Percentiles rank a stretch among this genome's conserved stretches.
Conservation (phyloP, 2,329 filamentous ascomycete genomes). For the Parafenestella ontariensis region DNA sequence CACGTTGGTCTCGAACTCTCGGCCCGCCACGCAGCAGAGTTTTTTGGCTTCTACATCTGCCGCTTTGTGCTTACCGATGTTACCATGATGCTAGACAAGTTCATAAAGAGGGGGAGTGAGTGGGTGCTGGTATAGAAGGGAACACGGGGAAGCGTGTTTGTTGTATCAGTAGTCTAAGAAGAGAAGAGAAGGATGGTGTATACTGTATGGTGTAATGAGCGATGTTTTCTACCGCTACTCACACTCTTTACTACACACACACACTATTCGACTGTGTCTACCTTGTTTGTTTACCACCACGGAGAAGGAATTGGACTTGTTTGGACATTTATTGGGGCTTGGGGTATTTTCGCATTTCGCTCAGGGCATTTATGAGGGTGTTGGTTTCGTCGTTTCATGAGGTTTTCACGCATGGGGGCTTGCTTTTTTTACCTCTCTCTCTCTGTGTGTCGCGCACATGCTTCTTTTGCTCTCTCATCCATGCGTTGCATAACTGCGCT, state of each 20-base stretch:
- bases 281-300: background rate
- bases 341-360: background rate
- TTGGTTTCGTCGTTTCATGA: background rate
- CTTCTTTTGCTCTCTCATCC: background rate
- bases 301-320: background rate
- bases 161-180: background rate
- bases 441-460: no score
- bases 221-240: background rate
- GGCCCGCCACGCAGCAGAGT: constrained; percentile 91
- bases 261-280: background rate
- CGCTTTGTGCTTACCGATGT: constrained; percentile 92
- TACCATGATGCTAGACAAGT: constrained; percentile 88
- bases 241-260: background rate
- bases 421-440: background rate
- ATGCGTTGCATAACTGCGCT: background rate
- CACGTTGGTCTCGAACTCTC: constrained; percentile 95
- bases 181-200: background rate
- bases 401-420: background rate
- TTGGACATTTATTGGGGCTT: no score
- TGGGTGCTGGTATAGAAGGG: constrained; percentile 73
- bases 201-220: background rate
- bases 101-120: constrained; percentile 93
- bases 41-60: constrained; percentile 96
- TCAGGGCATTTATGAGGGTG: background rate
- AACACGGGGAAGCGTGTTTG: background rate